Evolutionary conservation across 2,329 filamentous ascomycete species (phyloP), one percentile per base, ranked within the genome.

Genomic region (Apiospora rasikravindrae): DNA sequence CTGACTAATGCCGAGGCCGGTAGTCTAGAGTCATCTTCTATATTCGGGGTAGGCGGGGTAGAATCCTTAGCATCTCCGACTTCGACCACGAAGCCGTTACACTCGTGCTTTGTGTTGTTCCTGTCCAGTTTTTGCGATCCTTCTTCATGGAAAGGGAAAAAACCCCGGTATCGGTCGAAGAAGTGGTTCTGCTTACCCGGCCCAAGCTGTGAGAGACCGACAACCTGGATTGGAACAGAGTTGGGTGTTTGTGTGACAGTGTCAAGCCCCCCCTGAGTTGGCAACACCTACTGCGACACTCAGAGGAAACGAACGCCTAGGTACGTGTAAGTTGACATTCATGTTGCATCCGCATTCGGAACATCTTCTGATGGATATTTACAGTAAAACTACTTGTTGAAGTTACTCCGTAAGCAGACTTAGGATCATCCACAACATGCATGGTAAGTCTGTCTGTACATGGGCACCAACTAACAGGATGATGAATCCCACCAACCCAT

Each of bases 11-110:
- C 57, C 57, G 57, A 64, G 33, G 57, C 57, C 57, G 57, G 57
- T 5, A 13, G n/a, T 14, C 22, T 24, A 33, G 57, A 40, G 57
- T 64, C 57, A 64, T 64, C 22, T 4, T 37, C 16, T 29, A 64
- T 64, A 64, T n/a, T 64, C 57, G 57, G 57, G 13, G 57, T 64
- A 64, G 57, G 57, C 7, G 57, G 57, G 57, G 57, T 64, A 64
- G n/a, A 40, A 40, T 37, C 33, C 2, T 64, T 10, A 64, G 57
- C 33, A n/a, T 22, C 57, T n/a, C 57, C 57, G 49, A 51, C 51
- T 33, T 10, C 4, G 26, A 61, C 19, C 29, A 37, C 2, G 51
- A 57, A 19, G 19, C 6, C 19, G 19, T 14, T n/a, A 19, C 57
- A 37, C 4, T n/a, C 33, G 6, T 29, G 16, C 7, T 40, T 40